Base-by-base conservation (phyloP, 768 basidiomycete species). In the Udeniomyces megalosporus region DNA sequence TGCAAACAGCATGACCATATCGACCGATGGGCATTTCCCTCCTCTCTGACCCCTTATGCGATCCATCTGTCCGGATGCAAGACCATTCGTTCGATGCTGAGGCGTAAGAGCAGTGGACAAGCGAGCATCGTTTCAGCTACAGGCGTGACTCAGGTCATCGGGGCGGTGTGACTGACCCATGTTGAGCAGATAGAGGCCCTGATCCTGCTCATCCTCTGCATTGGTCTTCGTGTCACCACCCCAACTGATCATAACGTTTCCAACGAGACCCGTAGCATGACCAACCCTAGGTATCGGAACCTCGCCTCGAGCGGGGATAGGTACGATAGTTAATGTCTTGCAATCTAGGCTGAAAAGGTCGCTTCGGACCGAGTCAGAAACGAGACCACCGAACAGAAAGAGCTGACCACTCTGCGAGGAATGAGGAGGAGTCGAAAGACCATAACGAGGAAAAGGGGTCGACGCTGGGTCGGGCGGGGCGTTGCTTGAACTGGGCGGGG, bases 171-270 rank as follows among this genome's bases (percentile, higher is more conserved):
- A 78, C 86, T 68, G 71, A 92, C 93, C 84, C 42, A 96, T 80
- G 73, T 97, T 97, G 51, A 99, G 78, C 11, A 99, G 78, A 78
- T 97, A 97, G 48, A 97, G 76, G 0, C 82, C 85, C 72, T 96
- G 88, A 71, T 97, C 95, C 74, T 91, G 87, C 67, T 80, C 82
- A 64, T 90, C 89, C 11, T 77, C 75, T 10, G 77, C 77, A 67
- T 78, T 80, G 34, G 79, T 76, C 72, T 89, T 92, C 3, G 92
- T 96, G 71, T 99, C 95, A 28, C 93, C 95, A 34, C 95, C 95
- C 95, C 95, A 99, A 3, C 96, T 85, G 64, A 97, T 86, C 64
- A 99, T 78, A 54, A 96, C 93, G 70, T 86, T 90, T 73, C 90
- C 89, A 61, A 97, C 90, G 54, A 96, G 82, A 6, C 93, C 93